phyloP scores from a whole-genome alignment of 2,329 filamentous ascomycete species.

The Fonsecaea nubica region DNA sequence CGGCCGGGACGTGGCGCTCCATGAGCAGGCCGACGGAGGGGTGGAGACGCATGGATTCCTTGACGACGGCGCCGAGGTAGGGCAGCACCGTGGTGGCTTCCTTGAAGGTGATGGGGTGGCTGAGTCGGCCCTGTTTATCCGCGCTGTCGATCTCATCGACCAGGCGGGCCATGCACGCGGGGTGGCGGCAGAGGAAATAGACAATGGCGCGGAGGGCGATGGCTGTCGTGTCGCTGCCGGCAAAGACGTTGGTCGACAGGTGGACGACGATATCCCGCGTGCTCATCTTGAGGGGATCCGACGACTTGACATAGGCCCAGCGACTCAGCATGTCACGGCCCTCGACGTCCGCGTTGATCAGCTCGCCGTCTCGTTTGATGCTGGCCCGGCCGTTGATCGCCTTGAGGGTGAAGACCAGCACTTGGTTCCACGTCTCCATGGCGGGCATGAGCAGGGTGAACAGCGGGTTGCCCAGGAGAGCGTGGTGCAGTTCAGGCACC shows the following conservation, averaged over 20 bases:
- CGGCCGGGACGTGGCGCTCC: slow-evolving; percentile 39
- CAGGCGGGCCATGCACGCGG: slow-evolving; percentile 41
- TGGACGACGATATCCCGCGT: slow-evolving; percentile 44
- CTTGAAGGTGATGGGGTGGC: slow-evolving; percentile 31
- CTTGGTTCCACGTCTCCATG: slow-evolving; percentile 47
- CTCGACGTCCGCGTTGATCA: slow-evolving; percentile 37
- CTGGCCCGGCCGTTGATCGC: slow-evolving; percentile 43
- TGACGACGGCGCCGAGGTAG: slow-evolving; percentile 31
- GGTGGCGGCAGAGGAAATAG: slow-evolving; percentile 73
- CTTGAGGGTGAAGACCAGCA: slow-evolving; percentile 45
- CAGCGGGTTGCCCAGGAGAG: slow-evolving; percentile 43
- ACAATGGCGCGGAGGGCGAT: slow-evolving; percentile 58
- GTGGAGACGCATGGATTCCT: slow-evolving; percentile 38
- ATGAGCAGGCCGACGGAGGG: slow-evolving; percentile 41
- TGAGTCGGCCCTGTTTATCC: slow-evolving; percentile 28
- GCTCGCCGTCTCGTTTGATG: slow-evolving; percentile 41
- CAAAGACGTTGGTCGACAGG: slow-evolving; percentile 42
- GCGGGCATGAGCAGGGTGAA: slow-evolving; percentile 44
- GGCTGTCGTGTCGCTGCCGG: slow-evolving; percentile 39
- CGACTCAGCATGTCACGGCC: slow-evolving; percentile 43
- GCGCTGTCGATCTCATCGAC: slow-evolving; percentile 34
- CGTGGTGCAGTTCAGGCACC: slow-evolving; percentile 41
- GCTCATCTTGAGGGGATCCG: slow-evolving; percentile 42
- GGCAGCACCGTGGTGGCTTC: slow-evolving; percentile 40
- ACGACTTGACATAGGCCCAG: slow-evolving; percentile 43